These are phyloP conservation scores for Knufia petricola DNA, from an alignment of 2,329 filamentous ascomycete genomes.

Conservation along the genomic window DNA sequence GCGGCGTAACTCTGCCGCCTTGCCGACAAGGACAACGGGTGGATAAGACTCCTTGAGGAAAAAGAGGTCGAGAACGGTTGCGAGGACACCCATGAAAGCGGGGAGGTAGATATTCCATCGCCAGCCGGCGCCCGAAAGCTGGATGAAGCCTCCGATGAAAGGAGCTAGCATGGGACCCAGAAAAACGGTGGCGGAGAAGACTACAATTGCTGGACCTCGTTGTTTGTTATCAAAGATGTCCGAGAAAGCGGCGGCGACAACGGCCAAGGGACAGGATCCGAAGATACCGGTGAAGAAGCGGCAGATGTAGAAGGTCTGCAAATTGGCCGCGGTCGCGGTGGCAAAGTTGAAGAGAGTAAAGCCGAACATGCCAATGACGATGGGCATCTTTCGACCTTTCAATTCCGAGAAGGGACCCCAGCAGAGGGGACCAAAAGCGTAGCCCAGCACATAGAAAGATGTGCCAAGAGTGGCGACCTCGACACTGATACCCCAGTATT, in stretches of 20 bases:
- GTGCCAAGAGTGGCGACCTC: slow-evolving; percentile 34
- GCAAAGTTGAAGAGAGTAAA: slow-evolving; percentile 43
- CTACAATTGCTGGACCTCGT: slow-evolving; percentile 37
- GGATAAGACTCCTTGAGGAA: slow-evolving; percentile 51
- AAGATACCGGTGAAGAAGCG: slow-evolving; percentile 47
- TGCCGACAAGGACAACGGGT: slow-evolving; percentile 47
- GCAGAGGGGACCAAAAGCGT: slow-evolving; percentile 39
- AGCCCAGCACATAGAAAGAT: slow-evolving; percentile 37
- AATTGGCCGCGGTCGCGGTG: slow-evolving; percentile 41
- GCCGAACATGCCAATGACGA: slow-evolving; percentile 41
- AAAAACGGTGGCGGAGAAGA: slow-evolving; percentile 45
- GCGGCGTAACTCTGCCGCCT: slow-evolving; percentile 45
- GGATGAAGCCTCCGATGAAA: slow-evolving; percentile 46
- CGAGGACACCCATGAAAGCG: slow-evolving; percentile 47
- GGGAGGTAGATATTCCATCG: slow-evolving; percentile 47
- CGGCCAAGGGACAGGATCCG: slow-evolving; percentile 44
- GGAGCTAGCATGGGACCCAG: slow-evolving; percentile 44
- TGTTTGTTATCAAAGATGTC: slow-evolving; percentile 46
- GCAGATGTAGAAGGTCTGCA: slow-evolving; percentile 45
- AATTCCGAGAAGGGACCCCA: slow-evolving; percentile 48
- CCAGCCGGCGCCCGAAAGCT: slow-evolving; percentile 42
- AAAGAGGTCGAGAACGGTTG: slow-evolving; percentile 40
- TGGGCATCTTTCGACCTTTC: slow-evolving; percentile 39
- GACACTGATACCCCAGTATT: slow-evolving; percentile 47
- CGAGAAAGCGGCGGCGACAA: slow-evolving; percentile 47